These are phyloP conservation scores for Axilococcus clingmanii DNA, from an alignment of 139 green algal species.

Conservation along the genomic window DNA sequence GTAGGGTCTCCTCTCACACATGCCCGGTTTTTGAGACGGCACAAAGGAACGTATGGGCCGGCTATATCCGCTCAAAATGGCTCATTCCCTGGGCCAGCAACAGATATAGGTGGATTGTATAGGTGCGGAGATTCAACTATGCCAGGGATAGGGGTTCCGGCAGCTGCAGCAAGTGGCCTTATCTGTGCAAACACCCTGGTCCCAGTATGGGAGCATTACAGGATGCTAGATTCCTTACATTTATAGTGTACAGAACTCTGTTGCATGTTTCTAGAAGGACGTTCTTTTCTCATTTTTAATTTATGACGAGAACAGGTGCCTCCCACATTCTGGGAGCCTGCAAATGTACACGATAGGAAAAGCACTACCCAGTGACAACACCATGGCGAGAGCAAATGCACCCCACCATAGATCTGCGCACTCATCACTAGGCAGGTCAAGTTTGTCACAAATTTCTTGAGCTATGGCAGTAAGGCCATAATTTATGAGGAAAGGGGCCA, in stretches of 20 bases:
- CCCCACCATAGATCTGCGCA: conserved; percentile 12
- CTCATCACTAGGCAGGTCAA: background rate
- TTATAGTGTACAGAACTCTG: no score
- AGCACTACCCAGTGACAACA: conserved; percentile 30
- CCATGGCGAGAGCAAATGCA: conserved; percentile 36
- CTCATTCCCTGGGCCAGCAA: conserved; percentile 61
- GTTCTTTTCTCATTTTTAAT: no score
- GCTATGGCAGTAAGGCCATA: conserved; percentile 18
- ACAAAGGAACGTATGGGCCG: conserved; percentile 77
- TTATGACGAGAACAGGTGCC: background rate
- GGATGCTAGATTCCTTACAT: conserved; percentile 46
- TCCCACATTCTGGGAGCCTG: conserved; percentile 13
- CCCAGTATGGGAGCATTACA: conserved; percentile 52
- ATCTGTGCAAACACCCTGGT: conserved; percentile 70
- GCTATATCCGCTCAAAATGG: conserved; percentile 21
- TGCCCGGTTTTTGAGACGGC: conserved; percentile 66
- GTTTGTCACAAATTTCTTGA: conserved; percentile 19
- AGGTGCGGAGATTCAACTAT: conserved; percentile 68
- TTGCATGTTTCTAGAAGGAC: no score
- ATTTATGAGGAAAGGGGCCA: conserved; percentile 40
- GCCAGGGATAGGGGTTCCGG: conserved; percentile 88
- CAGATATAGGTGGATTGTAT: conserved; percentile 56
- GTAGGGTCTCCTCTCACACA: conserved; percentile 87
- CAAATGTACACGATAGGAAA: conserved; percentile 42
- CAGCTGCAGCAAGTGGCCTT: conserved; percentile 66